phyloP scores from a whole-genome alignment of 2,329 filamentous ascomycete species.

The Pseudogymnoascus sp. region DNA sequence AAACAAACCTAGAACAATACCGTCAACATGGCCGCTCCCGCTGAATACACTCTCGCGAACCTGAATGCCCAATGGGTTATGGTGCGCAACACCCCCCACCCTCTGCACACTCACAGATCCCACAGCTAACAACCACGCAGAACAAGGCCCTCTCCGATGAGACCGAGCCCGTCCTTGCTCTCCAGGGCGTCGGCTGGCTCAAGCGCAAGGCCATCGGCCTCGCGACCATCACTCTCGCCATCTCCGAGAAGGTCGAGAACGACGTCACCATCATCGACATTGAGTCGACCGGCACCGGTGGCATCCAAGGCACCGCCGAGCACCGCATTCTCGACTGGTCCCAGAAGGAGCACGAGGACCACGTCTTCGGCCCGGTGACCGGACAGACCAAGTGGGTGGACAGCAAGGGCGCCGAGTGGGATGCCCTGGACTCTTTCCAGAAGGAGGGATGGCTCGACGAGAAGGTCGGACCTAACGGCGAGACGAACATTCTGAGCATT shows the following conservation, averaged over 20 bases:
- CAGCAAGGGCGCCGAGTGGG: slow-evolving; percentile 28
- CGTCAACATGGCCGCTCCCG: slow-evolving; percentile 45
- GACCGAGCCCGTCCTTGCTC: slow-evolving; percentile 46
- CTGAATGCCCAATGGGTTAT: slow-evolving; percentile 45
- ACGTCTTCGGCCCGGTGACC: slow-evolving; percentile 51
- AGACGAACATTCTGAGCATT: slow-evolving; percentile 39
- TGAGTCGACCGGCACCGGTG: slow-evolving; percentile 53
- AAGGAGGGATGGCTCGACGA: slow-evolving; percentile 40
- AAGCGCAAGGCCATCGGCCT: slow-evolving; percentile 49
- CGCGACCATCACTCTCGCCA: slow-evolving; percentile 45
- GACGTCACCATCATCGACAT: slow-evolving; percentile 44
- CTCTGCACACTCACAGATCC: neutral
- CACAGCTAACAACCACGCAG: slow-evolving; percentile 30
- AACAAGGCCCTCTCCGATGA: slow-evolving; percentile 53
- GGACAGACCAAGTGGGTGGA: slow-evolving; percentile 39
- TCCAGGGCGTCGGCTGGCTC: slow-evolving; percentile 51
- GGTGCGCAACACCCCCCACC: slow-evolving; percentile 30
- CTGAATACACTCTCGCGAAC: slow-evolving; percentile 42
- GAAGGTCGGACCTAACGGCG: slow-evolving; percentile 34
- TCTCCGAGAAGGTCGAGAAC: slow-evolving; percentile 33
- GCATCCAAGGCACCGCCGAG: slow-evolving; percentile 51
- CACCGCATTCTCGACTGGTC: slow-evolving; percentile 47
- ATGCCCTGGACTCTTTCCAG: slow-evolving; percentile 35
- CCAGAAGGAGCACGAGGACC: slow-evolving; percentile 45
- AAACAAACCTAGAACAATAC: neutral